phyloP scores from a whole-genome alignment of 164 flowering plant species.

The Stephania cephalantha region DNA sequence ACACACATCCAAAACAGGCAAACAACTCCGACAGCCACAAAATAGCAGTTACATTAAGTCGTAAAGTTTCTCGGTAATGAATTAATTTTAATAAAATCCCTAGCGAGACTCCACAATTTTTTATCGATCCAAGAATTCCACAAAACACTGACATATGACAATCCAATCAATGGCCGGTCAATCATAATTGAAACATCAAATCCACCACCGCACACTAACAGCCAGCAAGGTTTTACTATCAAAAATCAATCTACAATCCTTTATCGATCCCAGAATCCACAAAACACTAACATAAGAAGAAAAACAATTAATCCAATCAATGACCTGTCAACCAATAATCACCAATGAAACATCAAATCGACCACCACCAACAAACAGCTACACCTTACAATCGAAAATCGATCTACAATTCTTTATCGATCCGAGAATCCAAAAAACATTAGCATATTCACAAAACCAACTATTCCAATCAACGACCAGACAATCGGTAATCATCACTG shows the following conservation, averaged over 20 bases:
- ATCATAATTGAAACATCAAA: background rate
- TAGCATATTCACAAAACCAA: too few relatives aligned
- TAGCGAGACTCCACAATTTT: background rate
- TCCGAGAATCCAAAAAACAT: background rate
- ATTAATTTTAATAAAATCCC: too few relatives aligned
- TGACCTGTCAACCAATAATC: too few relatives aligned
- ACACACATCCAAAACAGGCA: background rate
- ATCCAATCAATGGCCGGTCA: background rate
- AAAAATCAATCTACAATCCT: background rate
- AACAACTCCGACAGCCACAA: background rate
- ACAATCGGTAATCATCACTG: background rate
- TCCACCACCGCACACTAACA: background rate
- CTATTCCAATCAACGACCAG: background rate
- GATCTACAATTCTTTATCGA: background rate
- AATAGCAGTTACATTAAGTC: too few relatives aligned
- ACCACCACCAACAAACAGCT: too few relatives aligned
- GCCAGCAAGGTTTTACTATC: too few relatives aligned
- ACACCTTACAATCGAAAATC: too few relatives aligned
- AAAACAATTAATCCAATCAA: too few relatives aligned
- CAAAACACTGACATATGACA: background rate
- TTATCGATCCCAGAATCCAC: too few relatives aligned
- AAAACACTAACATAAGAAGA: too few relatives aligned
- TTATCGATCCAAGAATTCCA: background rate
- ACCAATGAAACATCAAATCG: too few relatives aligned
- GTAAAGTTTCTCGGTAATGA: too few relatives aligned